These are phyloP conservation scores for Neopestalotiopsis sp. DNA, from an alignment of 2,329 filamentous ascomycete genomes.

Conservation along the genomic window DNA sequence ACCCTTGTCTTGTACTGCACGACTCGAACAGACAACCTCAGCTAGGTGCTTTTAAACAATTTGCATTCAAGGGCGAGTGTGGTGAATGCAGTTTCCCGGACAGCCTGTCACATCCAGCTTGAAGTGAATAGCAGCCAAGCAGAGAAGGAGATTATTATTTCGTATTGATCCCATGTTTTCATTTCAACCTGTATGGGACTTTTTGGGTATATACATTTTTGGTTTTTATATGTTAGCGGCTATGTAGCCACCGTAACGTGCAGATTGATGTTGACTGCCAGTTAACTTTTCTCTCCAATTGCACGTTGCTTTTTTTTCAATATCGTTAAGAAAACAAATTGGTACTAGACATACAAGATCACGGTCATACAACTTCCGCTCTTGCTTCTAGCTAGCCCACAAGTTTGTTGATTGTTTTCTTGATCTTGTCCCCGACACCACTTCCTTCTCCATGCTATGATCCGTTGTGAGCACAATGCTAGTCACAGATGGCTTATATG, in stretches of 20 bases:
- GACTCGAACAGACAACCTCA: too few relatives aligned
- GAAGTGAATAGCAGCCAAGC: too few relatives aligned
- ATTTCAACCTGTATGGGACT: not conserved
- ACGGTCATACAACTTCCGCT: not conserved
- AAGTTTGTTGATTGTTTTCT: constrained; percentile 13
- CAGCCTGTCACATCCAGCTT: too few relatives aligned
- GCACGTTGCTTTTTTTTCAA: not conserved
- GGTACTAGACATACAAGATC: not conserved
- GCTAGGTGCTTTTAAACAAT: too few relatives aligned
- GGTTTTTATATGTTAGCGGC: not conserved
- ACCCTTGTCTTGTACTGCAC: too few relatives aligned
- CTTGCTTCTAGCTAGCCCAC: not conserved
- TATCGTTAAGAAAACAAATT: not conserved
- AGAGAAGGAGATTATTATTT: too few relatives aligned
- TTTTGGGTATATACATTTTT: not conserved
- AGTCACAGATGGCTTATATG: not conserved
- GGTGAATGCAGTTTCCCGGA: too few relatives aligned
- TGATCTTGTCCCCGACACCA: constrained; percentile 13
- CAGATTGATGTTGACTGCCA: not conserved
- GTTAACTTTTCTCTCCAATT: not conserved
- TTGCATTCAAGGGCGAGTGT: too few relatives aligned
- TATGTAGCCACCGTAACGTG: not conserved
- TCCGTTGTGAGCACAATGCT: not conserved
- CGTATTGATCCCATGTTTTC: too few relatives aligned
- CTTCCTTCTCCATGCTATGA: not conserved